Percentiles rank a stretch among this genome's conserved stretches.
Conservation (phyloP, 192 early-diverging fungal species). For the Pecoramyces ruminantium region DNA sequence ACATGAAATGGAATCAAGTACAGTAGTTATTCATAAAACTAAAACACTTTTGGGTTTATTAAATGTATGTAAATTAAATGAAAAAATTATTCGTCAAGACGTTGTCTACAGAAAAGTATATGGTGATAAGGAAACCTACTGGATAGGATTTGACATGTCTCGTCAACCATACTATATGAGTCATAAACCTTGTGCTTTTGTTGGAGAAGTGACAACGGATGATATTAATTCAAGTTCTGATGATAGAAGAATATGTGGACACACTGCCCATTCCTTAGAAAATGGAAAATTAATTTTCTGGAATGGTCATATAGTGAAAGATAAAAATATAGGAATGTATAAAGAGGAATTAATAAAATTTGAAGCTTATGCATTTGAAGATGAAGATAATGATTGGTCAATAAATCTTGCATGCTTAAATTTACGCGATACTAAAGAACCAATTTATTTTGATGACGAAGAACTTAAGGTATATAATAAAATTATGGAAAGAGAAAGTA, state of each 20-base stretch:
- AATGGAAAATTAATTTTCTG: neutral
- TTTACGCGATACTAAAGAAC: neutral
- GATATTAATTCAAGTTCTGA: neutral
- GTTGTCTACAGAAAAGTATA: conserved; percentile 21
- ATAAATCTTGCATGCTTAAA: neutral
- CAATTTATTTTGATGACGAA: neutral
- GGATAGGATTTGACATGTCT: conserved; percentile 43
- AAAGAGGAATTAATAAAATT: neutral
- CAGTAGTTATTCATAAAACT: neutral
- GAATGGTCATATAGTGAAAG: neutral
- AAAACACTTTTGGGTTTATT: conserved; percentile 2
- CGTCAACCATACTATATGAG: conserved; percentile 20
- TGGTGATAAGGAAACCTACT: conserved; percentile 59
- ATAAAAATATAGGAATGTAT: neutral
- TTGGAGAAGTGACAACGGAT: neutral
- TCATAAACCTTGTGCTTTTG: neutral
- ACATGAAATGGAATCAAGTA: conserved; percentile 8
- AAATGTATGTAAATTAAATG: neutral
- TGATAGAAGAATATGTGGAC: neutral
- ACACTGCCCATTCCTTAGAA: neutral
- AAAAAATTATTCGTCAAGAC: conserved; percentile 22
- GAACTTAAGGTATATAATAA: neutral
- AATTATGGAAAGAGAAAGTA: neutral
- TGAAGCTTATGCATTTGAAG: neutral
- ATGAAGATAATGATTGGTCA: neutral